Conservation (phyloP, 352 stramenopile genomes). For the Plasmopara halstedii region DNA sequence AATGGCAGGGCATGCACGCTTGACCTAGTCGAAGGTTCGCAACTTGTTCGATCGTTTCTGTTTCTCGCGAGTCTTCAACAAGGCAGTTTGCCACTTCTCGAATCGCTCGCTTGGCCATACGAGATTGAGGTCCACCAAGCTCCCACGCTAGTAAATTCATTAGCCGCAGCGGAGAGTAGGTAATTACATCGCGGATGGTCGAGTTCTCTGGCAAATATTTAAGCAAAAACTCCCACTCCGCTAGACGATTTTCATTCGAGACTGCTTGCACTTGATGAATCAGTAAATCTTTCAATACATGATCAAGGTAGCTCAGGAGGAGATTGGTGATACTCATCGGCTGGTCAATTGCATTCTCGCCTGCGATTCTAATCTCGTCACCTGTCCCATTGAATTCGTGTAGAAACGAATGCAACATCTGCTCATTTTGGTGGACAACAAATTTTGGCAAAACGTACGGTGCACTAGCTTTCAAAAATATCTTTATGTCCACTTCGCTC, state of each 20-base stretch:
- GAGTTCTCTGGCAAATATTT: constrained; percentile 55
- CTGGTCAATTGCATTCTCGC: constrained; percentile 13
- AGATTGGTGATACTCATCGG: constrained; percentile 32
- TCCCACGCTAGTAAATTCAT: constrained; percentile 64
- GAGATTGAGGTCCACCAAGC: constrained; percentile 42
- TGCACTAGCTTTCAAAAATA: constrained; percentile 43
- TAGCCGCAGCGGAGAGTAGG: constrained; percentile 38
- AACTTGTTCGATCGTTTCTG: constrained; percentile 13
- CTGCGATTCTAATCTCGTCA: constrained; percentile 17
- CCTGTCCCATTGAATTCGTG: constrained; percentile 22
- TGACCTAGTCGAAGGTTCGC: constrained; percentile 17
- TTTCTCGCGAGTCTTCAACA: constrained; percentile 18
- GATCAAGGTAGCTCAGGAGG: constrained; percentile 40
- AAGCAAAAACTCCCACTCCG: constrained; percentile 68
- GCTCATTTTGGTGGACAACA: constrained; percentile 48
- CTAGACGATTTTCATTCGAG: constrained; percentile 40
- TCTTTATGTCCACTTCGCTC: constrained; percentile 25
- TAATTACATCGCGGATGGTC: constrained; percentile 53
- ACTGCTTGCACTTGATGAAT: constrained; percentile 50
- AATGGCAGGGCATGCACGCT: constrained; percentile 58
- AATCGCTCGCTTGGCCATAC: constrained; percentile 47
- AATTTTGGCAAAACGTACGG: constrained; percentile 53
- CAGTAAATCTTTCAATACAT: constrained; percentile 53
- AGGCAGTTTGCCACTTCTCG: constrained; percentile 44
- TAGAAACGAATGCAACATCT: constrained; percentile 40